Percentiles rank a stretch among this genome's conserved stretches.
Conservation (phyloP, 2,329 filamentous ascomycete genomes). For the Exophiala aquamarina region DNA sequence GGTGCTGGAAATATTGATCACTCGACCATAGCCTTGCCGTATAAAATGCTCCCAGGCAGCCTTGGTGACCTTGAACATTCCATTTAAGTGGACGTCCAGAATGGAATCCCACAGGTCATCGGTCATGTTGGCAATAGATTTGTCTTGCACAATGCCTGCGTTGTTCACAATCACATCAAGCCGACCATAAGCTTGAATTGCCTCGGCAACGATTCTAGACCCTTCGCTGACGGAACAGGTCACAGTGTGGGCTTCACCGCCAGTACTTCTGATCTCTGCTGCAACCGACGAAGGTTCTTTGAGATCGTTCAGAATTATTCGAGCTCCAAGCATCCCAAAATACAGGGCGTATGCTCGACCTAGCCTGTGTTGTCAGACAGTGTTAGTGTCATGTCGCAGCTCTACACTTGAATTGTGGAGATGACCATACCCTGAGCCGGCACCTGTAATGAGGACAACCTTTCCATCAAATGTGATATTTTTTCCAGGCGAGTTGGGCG, state of each 20-base stretch:
- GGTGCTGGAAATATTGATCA: conserved; percentile 94
- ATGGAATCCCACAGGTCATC: conserved; percentile 90
- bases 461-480: conserved; percentile 37
- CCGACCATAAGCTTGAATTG: conserved; percentile 87
- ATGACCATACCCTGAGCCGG: conserved; percentile 10
- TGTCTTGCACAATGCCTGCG: conserved; percentile 93
- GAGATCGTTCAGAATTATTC: conserved; percentile 90
- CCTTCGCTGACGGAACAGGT: conserved; percentile 93
- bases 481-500: conserved; percentile 66
- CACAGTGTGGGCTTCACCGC: conserved; percentile 85
- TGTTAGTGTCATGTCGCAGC: neutral
- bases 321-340: conserved; percentile 78
- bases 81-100: conserved; percentile 84
- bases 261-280: conserved; percentile 82
- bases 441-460: conserved; percentile 15
- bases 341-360: conserved; percentile 85
- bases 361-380: conserved; percentile 67
- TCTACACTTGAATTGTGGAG: too few relatives aligned
- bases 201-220: conserved; percentile 82
- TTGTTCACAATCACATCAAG: conserved; percentile 97
- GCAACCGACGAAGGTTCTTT: conserved; percentile 86
- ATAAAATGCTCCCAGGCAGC: conserved; percentile 96
- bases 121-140: conserved; percentile 97
- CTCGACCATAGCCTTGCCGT: conserved; percentile 96
- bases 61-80: conserved; percentile 94